Conservation (phyloP, 177 flowering plant species). For the Vitis hybrid region DNA sequence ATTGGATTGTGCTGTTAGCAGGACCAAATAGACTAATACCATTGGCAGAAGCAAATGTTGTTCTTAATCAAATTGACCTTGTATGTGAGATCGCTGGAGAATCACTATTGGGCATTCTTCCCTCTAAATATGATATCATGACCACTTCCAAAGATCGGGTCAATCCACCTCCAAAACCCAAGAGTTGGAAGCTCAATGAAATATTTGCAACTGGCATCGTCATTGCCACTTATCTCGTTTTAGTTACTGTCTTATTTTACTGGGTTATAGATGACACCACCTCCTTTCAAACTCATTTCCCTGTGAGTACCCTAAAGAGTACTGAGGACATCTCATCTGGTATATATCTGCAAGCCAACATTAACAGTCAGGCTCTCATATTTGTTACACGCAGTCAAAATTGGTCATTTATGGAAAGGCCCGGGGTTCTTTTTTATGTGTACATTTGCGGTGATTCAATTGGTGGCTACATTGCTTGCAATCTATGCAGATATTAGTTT, state of each 20-base stretch:
- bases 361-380: conserved; percentile 76
- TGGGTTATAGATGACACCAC: conserved; percentile 52
- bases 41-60: conserved; percentile 94
- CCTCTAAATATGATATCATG: conserved; percentile 91
- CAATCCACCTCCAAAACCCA: conserved; percentile 80
- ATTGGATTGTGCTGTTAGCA: conserved; percentile 58
- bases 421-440: conserved; percentile 67
- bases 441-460: conserved; percentile 82
- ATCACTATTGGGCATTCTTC: conserved; percentile 83
- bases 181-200: conserved; percentile 86
- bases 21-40: conserved; percentile 90
- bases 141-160: conserved; percentile 82
- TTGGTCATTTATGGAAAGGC: conserved; percentile 81
- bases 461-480: conserved; percentile 84
- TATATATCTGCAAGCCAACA: conserved; percentile 72
- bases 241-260: conserved; percentile 76
- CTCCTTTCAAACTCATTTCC: conserved; percentile 68
- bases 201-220: conserved; percentile 84
- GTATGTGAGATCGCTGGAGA: conserved; percentile 97
- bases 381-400: conserved; percentile 79
- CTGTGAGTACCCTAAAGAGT: conserved; percentile 44
- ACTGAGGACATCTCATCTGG: conserved; percentile 62
- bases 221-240: conserved; percentile 82
- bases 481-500: conserved; percentile 73
- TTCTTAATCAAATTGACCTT: conserved; percentile 83